Base-by-base conservation (phyloP, 257 asterid genomes). In the Solanum pinnatisectum region DNA sequence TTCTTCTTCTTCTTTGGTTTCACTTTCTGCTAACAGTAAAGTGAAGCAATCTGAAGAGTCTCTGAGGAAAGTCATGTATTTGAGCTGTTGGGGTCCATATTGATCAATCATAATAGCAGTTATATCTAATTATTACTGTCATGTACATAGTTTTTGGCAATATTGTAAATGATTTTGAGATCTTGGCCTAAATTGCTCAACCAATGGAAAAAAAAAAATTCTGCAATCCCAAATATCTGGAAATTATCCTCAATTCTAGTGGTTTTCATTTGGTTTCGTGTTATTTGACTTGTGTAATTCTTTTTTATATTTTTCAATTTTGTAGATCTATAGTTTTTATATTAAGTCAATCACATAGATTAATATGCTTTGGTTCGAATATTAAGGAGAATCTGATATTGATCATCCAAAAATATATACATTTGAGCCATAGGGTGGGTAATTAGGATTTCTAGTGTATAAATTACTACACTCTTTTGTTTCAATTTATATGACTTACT, bases 1-100 rank as follows among this genome's bases (percentile, higher is more conserved):
- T 81, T 71, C 90, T 86, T 37, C 89, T 85, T 36, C 23, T 56
- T 56, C 78, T 15, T 23, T 81, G 72, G 16, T 71, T 68, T 30
- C 30, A 30, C 30, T 30, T 30, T 84, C 87, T 39, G 25, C 78
- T 2, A 83, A n/a, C 13, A 22, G 37, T 15, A 71, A 88, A 10
- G 13, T 33, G 12, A 82, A 77, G 68, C 68, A 65, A 20, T 87
- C 88, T 9, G 92, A 90, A 23, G 92, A 88, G 4, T 88, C 92
- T 15, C 56, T 90, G 4, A 87, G 91, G 36, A 90, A 88, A 86
- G 84, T 90, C 32, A 88, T 90, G 90, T 83, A 72, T 72, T 88
- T 90, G 90, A 90, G 89, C 78, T 88, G 88, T 25, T 90, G 90
- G 92, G 89, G 92, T 74, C 92, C 90, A 8, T 63, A 88, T 79